Percentiles rank a stretch among this genome's conserved stretches.
Conservation (phyloP, 1,139 yeast species). For the Lodderomyces pseudojiufengensis region DNA sequence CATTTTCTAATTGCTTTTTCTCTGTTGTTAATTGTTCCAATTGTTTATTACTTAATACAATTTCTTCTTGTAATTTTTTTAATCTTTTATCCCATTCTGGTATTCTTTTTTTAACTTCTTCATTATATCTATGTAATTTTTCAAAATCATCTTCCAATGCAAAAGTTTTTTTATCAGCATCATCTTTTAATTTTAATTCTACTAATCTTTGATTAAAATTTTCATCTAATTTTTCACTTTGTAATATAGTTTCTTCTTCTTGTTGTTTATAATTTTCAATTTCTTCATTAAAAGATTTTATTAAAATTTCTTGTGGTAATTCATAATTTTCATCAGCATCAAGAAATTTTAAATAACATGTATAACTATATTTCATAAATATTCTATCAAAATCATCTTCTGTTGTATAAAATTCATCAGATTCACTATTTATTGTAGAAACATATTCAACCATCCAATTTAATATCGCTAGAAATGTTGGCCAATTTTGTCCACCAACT, state of each 20-base stretch:
- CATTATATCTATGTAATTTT: constrained; percentile 69
- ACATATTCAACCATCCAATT: constrained; percentile 72
- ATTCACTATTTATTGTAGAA: constrained; percentile 40
- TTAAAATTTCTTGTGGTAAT: constrained; percentile 53
- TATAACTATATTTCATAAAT: constrained; percentile 62
- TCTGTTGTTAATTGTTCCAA: constrained; percentile 42
- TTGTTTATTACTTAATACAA: constrained; percentile 8
- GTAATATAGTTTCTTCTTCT: constrained; percentile 35
- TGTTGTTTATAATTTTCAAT: constrained; percentile 42
- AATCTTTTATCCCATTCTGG: constrained; percentile 50
- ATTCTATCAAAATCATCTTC: constrained; percentile 52
- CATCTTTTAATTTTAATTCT: constrained; percentile 19
- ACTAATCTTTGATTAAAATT: constrained; percentile 15
- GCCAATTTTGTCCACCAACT: constrained; percentile 92
- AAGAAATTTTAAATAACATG: constrained; percentile 66
- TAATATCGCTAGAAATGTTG: constrained; percentile 72
- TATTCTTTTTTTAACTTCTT: constrained; percentile 61
- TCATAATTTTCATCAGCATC: constrained; percentile 58
- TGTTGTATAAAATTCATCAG: constrained; percentile 21
- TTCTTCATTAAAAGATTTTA: constrained; percentile 45
- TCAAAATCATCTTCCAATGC: constrained; percentile 70
- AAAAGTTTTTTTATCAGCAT: constrained; percentile 52
- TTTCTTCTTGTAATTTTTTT: constrained; percentile 8
- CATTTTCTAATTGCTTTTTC: constrained; percentile 42
- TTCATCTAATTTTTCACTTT: constrained; percentile 22